phyloP scores from a whole-genome alignment of 1,284 basidiomycete species.

The Pseudozyma sp. region DNA sequence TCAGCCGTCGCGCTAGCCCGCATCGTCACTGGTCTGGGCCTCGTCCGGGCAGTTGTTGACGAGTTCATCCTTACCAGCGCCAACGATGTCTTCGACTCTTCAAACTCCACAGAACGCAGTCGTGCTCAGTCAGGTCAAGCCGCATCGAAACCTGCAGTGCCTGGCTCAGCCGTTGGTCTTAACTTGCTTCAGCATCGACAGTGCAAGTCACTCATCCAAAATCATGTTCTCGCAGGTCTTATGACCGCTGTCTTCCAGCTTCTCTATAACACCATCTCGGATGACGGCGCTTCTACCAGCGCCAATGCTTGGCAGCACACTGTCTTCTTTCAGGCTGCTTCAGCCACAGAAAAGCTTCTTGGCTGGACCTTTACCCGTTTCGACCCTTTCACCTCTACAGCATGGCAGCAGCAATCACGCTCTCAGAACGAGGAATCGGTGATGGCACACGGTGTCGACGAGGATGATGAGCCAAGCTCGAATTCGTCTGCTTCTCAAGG shows the following conservation, averaged over 20 bases:
- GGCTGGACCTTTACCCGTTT: slow-evolving; percentile 55
- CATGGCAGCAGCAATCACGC: slow-evolving; percentile 42
- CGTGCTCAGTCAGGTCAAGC: slow-evolving; percentile 19
- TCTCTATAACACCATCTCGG: slow-evolving; percentile 48
- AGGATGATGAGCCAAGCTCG: slow-evolving; percentile 29
- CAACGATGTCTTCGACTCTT: slow-evolving; percentile 40
- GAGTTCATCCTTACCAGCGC: slow-evolving; percentile 49
- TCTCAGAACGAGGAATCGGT: slow-evolving; percentile 28
- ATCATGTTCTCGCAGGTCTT: slow-evolving; percentile 48
- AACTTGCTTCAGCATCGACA: slow-evolving; percentile 52
- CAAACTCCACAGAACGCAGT: slow-evolving; percentile 17
- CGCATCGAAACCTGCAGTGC: slow-evolving; percentile 27
- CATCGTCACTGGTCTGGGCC: slow-evolving; percentile 43
- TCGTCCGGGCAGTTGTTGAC: slow-evolving; percentile 48
- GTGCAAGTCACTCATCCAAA: slow-evolving; percentile 57
- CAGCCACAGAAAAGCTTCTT: slow-evolving; percentile 51
- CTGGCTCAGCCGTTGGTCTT: slow-evolving; percentile 52
- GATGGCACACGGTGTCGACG: slow-evolving; percentile 26
- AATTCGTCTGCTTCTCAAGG: slow-evolving; percentile 3
- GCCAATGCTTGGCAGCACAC: slow-evolving; percentile 21
- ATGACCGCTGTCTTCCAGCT: slow-evolving; percentile 47
- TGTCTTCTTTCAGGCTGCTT: slow-evolving; percentile 48
- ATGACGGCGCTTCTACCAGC: slow-evolving; percentile 13
- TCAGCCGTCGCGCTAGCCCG: slow-evolving; percentile 22
- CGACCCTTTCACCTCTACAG: slow-evolving; percentile 42